A percentile compares a stretch with the other conserved stretches of the same genome.
Evolutionary conservation across 2,329 filamentous ascomycete species (phyloP).

Genomic region (Bipolaris cookei): DNA sequence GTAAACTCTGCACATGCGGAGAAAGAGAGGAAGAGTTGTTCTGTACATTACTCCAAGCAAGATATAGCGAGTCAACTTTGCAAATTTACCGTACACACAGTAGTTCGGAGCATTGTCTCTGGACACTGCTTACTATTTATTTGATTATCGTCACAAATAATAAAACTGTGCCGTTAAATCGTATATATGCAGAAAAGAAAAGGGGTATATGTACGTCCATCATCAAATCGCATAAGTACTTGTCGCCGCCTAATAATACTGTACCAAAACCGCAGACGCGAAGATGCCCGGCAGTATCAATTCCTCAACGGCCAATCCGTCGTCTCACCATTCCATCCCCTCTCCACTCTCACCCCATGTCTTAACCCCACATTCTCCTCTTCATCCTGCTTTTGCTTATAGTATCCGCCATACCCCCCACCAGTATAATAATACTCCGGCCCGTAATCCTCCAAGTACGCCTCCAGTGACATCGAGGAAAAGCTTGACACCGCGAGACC

Average conservation of each 20-base stretch:
- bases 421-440: constrained; percentile 33
- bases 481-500: constrained; percentile 24
- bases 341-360: constrained; percentile 26
- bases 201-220: neutral
- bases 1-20: constrained; percentile 6
- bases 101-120: neutral
- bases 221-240: constrained; percentile 9
- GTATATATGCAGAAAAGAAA: no score
- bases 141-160: neutral
- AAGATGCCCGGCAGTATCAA: neutral
- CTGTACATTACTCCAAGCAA: constrained; percentile 21
- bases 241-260: neutral
- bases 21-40: neutral
- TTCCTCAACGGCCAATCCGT: constrained; percentile 45
- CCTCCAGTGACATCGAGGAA: constrained; percentile 19
- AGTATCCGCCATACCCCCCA: neutral
- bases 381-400: neutral
- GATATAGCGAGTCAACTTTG: constrained; percentile 22
- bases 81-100: constrained; percentile 11
- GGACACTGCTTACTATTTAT: neutral
- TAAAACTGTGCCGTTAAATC: no score
- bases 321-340: constrained; percentile 32
- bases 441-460: constrained; percentile 44
- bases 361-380: constrained; percentile 3
- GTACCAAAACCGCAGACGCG: constrained; percentile 17